Evolutionary conservation across 2,329 filamentous ascomycete species (phyloP).

Genomic region (Epichloe sp.): DNA sequence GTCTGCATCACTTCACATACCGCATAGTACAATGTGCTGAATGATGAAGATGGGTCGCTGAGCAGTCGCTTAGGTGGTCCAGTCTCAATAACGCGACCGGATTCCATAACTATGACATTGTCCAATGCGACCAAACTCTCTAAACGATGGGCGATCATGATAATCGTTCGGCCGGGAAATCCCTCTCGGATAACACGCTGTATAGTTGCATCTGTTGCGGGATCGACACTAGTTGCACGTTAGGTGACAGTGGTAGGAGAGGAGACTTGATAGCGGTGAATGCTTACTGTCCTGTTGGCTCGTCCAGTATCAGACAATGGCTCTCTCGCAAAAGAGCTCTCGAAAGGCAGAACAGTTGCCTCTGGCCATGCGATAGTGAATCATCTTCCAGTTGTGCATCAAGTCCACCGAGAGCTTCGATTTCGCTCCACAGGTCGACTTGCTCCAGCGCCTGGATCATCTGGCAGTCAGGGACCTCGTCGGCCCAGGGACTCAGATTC

Average conservation of each 20-base stretch:
- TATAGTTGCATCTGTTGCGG: neutral
- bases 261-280: too few species aligned
- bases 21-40: too few species aligned
- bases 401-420: conserved; percentile 5
- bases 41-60: too few species aligned
- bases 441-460: conserved; percentile 4
- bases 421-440: conserved; percentile 7
- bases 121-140: neutral
- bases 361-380: conserved; percentile 8
- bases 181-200: neutral
- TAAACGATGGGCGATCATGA: neutral
- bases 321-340: conserved; percentile 1
- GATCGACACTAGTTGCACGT: neutral
- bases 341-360: conserved; percentile 9
- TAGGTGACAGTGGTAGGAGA: too few species aligned
- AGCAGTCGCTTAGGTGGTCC: too few species aligned
- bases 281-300: neutral
- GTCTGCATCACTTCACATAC: too few species aligned
- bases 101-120: too few species aligned
- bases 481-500: too few species aligned
- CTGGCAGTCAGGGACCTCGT: too few species aligned
- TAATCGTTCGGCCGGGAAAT: neutral
- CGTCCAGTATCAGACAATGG: conserved; percentile 2
- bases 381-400: conserved; percentile 3
- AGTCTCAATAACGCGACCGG: too few species aligned